A percentile compares a stretch with the other conserved stretches of the same genome.
phyloP scores from a whole-genome alignment of 2,329 filamentous ascomycete genomes.

The Endocalyx cinctus region DNA sequence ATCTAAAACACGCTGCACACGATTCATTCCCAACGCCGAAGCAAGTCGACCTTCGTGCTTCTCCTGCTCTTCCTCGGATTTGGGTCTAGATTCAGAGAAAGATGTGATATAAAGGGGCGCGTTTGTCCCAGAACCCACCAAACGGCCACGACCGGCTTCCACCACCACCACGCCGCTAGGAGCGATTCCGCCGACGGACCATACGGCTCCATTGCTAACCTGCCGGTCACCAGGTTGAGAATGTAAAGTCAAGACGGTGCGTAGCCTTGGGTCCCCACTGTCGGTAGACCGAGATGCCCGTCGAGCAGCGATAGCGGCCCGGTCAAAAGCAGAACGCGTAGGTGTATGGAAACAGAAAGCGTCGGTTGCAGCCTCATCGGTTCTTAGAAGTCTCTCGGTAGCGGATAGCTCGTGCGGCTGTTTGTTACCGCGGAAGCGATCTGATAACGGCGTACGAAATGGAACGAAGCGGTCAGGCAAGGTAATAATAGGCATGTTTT shows the following conservation, averaged over 20 bases:
- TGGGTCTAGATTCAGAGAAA: conserved; percentile 38
- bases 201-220: conserved; percentile 65
- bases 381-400: conserved; percentile 41
- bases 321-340: conserved; percentile 19
- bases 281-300: conserved; percentile 24
- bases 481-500: conserved; percentile 20
- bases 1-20: conserved; percentile 59
- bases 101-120: conserved; percentile 60
- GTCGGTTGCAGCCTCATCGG: conserved; percentile 35
- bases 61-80: conserved; percentile 55
- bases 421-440: conserved; percentile 45
- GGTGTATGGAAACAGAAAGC: conserved; percentile 37
- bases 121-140: conserved; percentile 66
- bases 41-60: conserved; percentile 73
- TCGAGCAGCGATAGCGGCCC: conserved; percentile 22
- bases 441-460: conserved; percentile 32
- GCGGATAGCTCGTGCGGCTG: conserved; percentile 35
- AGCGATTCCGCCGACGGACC: conserved; percentile 70
- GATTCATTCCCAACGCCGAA: conserved; percentile 75
- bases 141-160: conserved; percentile 58
- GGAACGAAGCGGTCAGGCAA: conserved; percentile 49
- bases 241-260: conserved; percentile 24
- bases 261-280: conserved; percentile 17
- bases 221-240: conserved; percentile 42
- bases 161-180: conserved; percentile 52